Base-by-base conservation (phyloP, 345 rosid genomes). In the Linum trigynum region DNA sequence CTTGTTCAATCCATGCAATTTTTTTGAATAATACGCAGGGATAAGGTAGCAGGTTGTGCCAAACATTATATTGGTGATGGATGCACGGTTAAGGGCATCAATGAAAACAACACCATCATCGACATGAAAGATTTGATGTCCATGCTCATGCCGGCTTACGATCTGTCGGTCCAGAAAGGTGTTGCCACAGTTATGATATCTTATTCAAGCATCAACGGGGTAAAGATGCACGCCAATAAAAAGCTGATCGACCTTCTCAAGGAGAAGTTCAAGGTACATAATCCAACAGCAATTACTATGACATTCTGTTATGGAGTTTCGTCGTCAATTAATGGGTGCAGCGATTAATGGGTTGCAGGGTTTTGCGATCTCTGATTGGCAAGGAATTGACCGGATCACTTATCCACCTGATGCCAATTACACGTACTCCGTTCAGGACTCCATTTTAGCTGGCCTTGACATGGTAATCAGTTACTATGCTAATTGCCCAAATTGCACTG, bases 311-410 rank as follows among this genome's bases (percentile, higher is more conserved):
- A 23, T 57, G 16, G 60, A 15, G 14, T 3, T 10, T 57, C 8
- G 1, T 15, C 35, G 16, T 5, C 7, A 15, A 6, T 15, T 10
- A 10, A 35, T 11, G 8, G 3, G 62, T 38, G 5, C 1, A 3
- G 38, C 8, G 35, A 4, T 59, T 10, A 59, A 15, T 35, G 8
- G 5, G 35, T 17, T 60, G 7, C 63, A 72, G 67, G 75, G 71
- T 2, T 72, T 72, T 39, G 67, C 62, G 15, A 72, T 72, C 67
- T 72, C 71, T 8, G 71, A 72, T 56, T 72, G 71, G 75, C 64
- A 72, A 35, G 75, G 70, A 42, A 62, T 72, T 17, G 71, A 67
- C 53, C 66, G 66, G 67, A 67, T 72, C 57, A 72, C 75, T 38
- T 32, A 51, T 11, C 67, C 71, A 7, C 9, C 67, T 5, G 67